phyloP scores from a whole-genome alignment of 805 yeast genomes.

The Trichomonascus vanleenenianus region DNA sequence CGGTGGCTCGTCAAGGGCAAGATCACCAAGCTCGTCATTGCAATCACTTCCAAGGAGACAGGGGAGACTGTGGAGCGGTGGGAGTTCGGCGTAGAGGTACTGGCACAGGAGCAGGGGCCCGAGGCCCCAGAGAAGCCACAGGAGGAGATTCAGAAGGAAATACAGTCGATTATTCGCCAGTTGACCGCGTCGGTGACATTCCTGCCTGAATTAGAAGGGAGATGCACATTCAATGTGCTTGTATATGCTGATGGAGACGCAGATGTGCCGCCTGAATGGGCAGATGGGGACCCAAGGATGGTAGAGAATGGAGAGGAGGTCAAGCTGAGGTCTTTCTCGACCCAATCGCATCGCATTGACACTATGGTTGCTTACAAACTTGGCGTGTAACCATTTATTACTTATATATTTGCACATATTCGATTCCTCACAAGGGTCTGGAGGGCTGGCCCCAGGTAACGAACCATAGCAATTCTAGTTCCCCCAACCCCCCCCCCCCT shows the following conservation, averaged over 20 bases:
- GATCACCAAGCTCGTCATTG: conserved; percentile 61
- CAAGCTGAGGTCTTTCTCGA: conserved; percentile 57
- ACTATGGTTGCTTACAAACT: conserved; percentile 58
- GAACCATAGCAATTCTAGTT: too few species aligned
- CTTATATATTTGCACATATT: not conserved
- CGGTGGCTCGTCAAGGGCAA: conserved; percentile 65
- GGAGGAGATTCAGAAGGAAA: conserved; percentile 58
- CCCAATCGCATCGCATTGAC: conserved; percentile 62
- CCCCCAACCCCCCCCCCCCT: too few species aligned
- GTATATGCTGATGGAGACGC: conserved; percentile 64
- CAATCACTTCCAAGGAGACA: conserved; percentile 58
- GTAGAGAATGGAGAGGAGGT: conserved; percentile 59
- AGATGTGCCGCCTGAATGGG: conserved; percentile 75
- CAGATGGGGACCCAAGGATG: conserved; percentile 60
- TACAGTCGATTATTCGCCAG: conserved; percentile 81
- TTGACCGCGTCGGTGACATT: conserved; percentile 83
- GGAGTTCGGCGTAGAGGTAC: conserved; percentile 64
- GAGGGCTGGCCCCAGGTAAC: too few species aligned
- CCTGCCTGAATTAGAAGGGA: conserved; percentile 62
- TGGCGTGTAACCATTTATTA: conserved; percentile 9
- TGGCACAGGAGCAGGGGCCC: conserved; percentile 12
- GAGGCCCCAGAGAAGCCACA: conserved; percentile 25
- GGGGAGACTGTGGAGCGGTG: conserved; percentile 74
- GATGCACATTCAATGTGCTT: conserved; percentile 73
- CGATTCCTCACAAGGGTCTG: too few species aligned